Percentiles rank a stretch among this genome's conserved stretches.
These are phyloP conservation scores for Paramecium sexaurelia DNA, from an alignment of 73 alveolate genomes.

Conservation along the genomic window DNA sequence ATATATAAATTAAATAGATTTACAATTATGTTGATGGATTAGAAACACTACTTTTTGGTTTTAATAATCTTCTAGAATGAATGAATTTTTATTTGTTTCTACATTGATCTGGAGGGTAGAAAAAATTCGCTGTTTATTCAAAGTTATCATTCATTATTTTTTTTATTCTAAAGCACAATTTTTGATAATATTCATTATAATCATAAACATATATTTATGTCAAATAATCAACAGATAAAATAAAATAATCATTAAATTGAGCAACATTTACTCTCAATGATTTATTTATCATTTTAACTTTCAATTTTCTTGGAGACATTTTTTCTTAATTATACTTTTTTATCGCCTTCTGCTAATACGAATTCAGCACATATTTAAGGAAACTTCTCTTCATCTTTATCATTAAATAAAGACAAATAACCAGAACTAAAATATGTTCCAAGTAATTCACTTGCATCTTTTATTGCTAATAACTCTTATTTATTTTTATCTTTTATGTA, in stretches of 20 bases:
- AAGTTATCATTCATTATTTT: not conserved
- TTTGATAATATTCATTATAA: not conserved
- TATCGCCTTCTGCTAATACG: not conserved
- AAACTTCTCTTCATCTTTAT: not conserved
- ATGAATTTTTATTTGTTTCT: not conserved
- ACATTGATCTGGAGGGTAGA: not conserved
- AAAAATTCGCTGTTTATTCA: constrained; percentile 1
- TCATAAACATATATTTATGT: not conserved
- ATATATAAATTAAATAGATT: not conserved
- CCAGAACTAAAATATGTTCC: constrained; percentile 17
- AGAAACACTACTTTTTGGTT: not conserved
- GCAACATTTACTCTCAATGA: not conserved
- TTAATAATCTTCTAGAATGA: not conserved
- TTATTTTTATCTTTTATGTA: not conserved
- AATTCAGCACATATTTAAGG: not conserved
- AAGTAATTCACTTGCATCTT: constrained; percentile 7
- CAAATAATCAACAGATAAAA: not conserved
- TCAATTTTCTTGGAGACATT: not conserved
- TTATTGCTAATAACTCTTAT: constrained; percentile 4
- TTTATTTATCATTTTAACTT: not conserved
- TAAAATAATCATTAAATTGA: not conserved
- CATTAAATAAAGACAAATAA: not conserved
- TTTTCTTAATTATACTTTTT: not conserved
- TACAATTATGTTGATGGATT: constrained; percentile 2
- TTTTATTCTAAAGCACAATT: not conserved